A percentile compares a stretch with the other conserved stretches of the same genome.
Evolutionary conservation across 202 grass and related monocot species (phyloP).

Genomic region (Zoysia matrella): DNA sequence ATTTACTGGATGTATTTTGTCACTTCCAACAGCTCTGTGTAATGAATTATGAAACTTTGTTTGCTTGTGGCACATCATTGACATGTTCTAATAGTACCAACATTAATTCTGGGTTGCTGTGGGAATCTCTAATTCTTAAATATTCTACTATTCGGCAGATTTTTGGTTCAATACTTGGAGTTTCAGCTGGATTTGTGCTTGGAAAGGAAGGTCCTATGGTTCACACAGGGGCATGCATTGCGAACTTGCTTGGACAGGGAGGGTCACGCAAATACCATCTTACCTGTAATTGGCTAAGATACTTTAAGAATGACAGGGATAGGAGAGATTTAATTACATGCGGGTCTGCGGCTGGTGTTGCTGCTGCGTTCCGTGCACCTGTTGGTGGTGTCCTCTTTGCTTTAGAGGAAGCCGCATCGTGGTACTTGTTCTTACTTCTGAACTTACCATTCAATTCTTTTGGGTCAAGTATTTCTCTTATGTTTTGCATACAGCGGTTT

Average conservation of each 20-base stretch:
- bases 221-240: too few relatives aligned
- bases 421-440: constrained; percentile 56
- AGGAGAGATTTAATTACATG: constrained; percentile 96
- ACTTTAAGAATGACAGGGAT: constrained; percentile 94
- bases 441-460: constrained; percentile 24
- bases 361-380: constrained; percentile 91
- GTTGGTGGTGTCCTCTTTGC: constrained; percentile 96
- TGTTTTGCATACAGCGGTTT: not conserved
- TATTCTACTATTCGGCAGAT: constrained; percentile 56
- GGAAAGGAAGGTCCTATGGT: constrained; percentile 71
- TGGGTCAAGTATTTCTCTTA: not conserved
- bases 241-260: constrained; percentile 82
- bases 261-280: constrained; percentile 91
- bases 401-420: constrained; percentile 94
- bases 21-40: not conserved
- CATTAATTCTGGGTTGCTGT: constrained; percentile 18
- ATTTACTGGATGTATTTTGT: constrained; percentile 25
- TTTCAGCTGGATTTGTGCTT: constrained; percentile 86
- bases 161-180: constrained; percentile 90
- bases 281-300: constrained; percentile 88
- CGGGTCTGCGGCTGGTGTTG: constrained; percentile 85
- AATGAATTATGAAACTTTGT: constrained; percentile 5
- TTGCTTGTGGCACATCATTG: constrained; percentile 20
- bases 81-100: constrained; percentile 11
- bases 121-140: constrained; percentile 19